Evolutionary conservation across 352 stramenopile species (phyloP).

Genomic region (Phytophthora citricola): DNA sequence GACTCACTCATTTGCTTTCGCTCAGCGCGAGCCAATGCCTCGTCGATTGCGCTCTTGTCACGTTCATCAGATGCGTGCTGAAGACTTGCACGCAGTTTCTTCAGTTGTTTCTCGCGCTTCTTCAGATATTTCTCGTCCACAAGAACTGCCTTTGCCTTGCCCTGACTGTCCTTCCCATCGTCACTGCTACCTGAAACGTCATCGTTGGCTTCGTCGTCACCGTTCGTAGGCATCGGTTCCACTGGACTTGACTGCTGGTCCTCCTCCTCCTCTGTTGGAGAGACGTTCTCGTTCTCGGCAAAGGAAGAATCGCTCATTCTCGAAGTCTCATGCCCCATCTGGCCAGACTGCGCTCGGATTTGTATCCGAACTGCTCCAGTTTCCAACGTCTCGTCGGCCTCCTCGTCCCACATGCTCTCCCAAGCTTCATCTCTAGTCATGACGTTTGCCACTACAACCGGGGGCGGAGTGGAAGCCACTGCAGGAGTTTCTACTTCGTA

Average conservation of each 20-base stretch:
- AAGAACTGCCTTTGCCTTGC: constrained; percentile 52
- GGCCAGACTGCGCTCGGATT: constrained; percentile 30
- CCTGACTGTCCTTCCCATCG: constrained; percentile 41
- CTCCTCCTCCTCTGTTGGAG: constrained; percentile 2
- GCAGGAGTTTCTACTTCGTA: constrained; percentile 1
- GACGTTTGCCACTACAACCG: constrained; percentile 29
- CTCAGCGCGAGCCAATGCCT: constrained; percentile 70
- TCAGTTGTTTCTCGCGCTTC: constrained; percentile 78
- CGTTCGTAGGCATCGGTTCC: background rate
- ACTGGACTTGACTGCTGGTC: background rate
- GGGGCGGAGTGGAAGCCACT: constrained; percentile 5
- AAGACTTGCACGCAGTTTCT: constrained; percentile 61
- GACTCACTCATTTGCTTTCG: constrained; percentile 83
- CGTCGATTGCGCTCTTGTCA: constrained; percentile 58
- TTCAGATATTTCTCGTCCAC: constrained; percentile 82
- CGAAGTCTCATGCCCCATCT: constrained; percentile 9
- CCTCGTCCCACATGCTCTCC: constrained; percentile 79
- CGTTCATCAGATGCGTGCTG: constrained; percentile 53
- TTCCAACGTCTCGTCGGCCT: constrained; percentile 51
- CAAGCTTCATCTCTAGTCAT: constrained; percentile 81
- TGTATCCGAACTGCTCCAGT: constrained; percentile 25
- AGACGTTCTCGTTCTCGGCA: constrained; percentile 7
- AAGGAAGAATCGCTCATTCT: constrained; percentile 2
- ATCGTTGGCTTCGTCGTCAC: constrained; percentile 38
- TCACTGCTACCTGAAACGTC: constrained; percentile 42